These are phyloP conservation scores for Cercospora zeae-maydis DNA, from an alignment of 2,329 filamentous ascomycete species.

Conservation along the genomic window DNA sequence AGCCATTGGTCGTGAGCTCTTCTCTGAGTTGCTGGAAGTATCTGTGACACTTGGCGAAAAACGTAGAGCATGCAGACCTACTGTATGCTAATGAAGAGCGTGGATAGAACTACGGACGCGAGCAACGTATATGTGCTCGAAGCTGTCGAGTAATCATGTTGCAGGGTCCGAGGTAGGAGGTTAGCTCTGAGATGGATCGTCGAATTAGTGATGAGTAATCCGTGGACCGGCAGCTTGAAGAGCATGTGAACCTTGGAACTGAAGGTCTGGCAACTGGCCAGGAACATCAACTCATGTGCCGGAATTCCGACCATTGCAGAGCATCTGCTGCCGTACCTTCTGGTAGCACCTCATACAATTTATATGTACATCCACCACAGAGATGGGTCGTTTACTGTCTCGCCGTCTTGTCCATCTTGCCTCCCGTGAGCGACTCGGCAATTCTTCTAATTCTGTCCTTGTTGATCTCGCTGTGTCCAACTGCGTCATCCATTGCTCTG, in stretches of 20 bases:
- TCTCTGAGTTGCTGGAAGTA: not conserved
- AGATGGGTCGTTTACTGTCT: not conserved
- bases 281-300: not conserved
- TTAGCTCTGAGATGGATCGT: not conserved
- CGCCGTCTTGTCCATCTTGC: conserved; percentile 49
- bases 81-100: not conserved
- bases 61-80: not conserved
- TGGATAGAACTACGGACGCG: not conserved
- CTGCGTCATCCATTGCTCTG: conserved; percentile 36
- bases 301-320: not conserved
- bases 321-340: not conserved
- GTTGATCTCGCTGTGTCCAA: conserved; percentile 43
- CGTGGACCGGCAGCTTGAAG: not conserved
- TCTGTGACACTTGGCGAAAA: not conserved
- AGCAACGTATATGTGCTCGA: not conserved
- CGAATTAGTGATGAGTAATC: not conserved
- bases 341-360: not conserved
- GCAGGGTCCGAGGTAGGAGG: not conserved
- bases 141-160: not conserved
- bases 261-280: not conserved
- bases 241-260: not conserved
- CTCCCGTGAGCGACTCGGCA: conserved; percentile 64
- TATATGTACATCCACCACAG: not conserved
- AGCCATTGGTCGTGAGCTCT: not conserved
- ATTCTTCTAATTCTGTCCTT: conserved; percentile 61